phyloP scores from a whole-genome alignment of 2,329 filamentous ascomycete species.

The Fusarium ramigenum region DNA sequence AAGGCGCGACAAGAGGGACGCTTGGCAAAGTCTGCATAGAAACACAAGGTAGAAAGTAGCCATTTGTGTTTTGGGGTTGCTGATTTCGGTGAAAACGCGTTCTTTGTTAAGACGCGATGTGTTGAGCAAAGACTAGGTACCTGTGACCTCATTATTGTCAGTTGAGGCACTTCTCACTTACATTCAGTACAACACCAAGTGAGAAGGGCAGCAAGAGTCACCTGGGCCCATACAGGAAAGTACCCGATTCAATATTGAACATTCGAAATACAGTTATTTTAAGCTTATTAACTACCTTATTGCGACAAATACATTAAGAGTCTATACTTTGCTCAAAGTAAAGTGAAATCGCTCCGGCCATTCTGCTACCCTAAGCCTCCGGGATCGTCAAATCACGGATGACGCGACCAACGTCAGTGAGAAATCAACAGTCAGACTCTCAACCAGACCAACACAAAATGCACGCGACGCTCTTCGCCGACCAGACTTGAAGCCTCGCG shows the following conservation, averaged over 20 bases:
- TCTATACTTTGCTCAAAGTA: too few species aligned
- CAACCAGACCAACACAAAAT: not conserved
- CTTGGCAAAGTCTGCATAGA: accelerated
- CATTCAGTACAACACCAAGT: accelerated
- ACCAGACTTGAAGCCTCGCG: not conserved
- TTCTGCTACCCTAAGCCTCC: not conserved
- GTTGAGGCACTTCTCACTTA: accelerated
- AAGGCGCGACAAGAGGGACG: too few species aligned
- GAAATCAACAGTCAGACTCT: not conserved
- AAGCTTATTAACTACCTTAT: accelerated
- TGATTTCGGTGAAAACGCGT: too few species aligned
- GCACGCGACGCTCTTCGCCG: accelerated
- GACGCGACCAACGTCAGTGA: too few species aligned
- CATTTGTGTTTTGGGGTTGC: accelerated
- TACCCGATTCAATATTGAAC: not conserved
- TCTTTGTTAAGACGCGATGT: too few species aligned
- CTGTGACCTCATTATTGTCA: accelerated
- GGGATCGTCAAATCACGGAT: too few species aligned
- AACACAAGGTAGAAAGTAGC: accelerated
- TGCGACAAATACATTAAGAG: too few species aligned
- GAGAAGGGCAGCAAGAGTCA: not conserved
- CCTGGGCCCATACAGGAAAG: accelerated
- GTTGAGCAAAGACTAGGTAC: accelerated
- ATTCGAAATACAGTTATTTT: accelerated
- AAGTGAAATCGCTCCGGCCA: accelerated